Evolutionary conservation across 306 rosid genomes (phyloP), one percentile per base, ranked within the genome.

Genomic region (Sechiopsis laciniata): DNA sequence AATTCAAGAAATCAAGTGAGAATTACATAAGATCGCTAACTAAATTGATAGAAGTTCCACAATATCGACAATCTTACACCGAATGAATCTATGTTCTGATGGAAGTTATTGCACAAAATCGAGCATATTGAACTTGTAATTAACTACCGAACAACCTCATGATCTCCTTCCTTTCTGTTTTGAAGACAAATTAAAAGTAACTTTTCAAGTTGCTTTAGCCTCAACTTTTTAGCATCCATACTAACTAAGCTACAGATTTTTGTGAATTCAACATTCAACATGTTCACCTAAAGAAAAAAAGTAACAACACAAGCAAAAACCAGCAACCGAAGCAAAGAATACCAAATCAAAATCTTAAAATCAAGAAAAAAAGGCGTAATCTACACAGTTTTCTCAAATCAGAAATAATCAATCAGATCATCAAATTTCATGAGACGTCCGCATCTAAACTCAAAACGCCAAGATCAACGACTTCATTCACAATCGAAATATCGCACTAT

Each of bases 401-500:
- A 52, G 35, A 26, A 22, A 52, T 24, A 70, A 16, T 54, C 37
- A 14, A 17, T 70, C 26, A 77, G 42, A 70, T 50, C 72, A 53
- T 54, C 79, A 7, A 55, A 8, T 5, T 76, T 8, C 15, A 16
- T 8, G 74, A 70, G 60, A 50, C n/a, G 15, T 26, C 45, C 46
- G 8, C 45, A 70, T 60, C 52, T 32, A 48, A 48, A 71, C 51
- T 6, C 59, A 29, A 26, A 56, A 59, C 66, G 60, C 9, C 80
- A 67, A 60, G 59, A 60, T 60, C 42, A 29, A 52, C 45, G 10
- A 19, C 56, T 48, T 29, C 24, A 53, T 64, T 11, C 64, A 32
- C 55, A 42, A 52, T 75, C 73, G 35, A 32, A 57, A 60, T 46
- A 67, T 45, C 61, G 32, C 46, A 55, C 69, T 75, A 17, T 52